Base-by-base conservation (phyloP, 345 rosid species). In the Dovyalis caffra region DNA sequence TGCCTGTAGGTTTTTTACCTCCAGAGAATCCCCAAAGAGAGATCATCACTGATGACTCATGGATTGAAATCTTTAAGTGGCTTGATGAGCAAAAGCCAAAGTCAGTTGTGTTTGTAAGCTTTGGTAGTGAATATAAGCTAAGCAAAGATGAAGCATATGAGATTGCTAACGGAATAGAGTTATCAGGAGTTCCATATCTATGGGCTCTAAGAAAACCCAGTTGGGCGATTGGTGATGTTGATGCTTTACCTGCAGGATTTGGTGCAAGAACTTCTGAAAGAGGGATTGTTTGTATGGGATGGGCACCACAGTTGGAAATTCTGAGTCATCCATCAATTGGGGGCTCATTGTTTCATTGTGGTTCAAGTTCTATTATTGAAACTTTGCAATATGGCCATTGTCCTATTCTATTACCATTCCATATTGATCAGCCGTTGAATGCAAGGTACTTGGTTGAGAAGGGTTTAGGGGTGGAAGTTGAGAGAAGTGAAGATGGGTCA, bases 81-180 rank as follows among this genome's bases (percentile, higher is more conserved):
- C n/a, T n/a, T n/a, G 83, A 79, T 28, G 33, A 2, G 6, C 78
- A 81, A 51, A 34, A 74, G 23, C 69, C 74, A 12, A 81, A 76
- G 26, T 79, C 81, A 1, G 79, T 81, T 9, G 69, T 84, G 47
- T 77, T 81, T 47, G 82, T 77, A 8, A 77, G 85, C n/a, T n/a
- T 85, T 8, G 85, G 83, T 8, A 85, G 83, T 25, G 82, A 84
- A 69, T 82, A 63, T 64, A 81, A 84, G 69, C 74, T 81, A 57
- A 75, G 79, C 15, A 45, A 64, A 56, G 76, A 72, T 43, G 73
- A 74, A 69, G 69, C 72, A n/a, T n/a, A n/a, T n/a, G n/a, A n/a
- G n/a, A n/a, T n/a, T n/a, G n/a, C n/a, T n/a, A n/a, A n/a, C n/a
- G n/a, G n/a, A n/a, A n/a, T n/a, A n/a, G n/a, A n/a, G n/a, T n/a